Evolutionary conservation across 108 stramenopile genomes (phyloP), one percentile per base, ranked within the genome.

Genomic region (Fragilaria radians): DNA sequence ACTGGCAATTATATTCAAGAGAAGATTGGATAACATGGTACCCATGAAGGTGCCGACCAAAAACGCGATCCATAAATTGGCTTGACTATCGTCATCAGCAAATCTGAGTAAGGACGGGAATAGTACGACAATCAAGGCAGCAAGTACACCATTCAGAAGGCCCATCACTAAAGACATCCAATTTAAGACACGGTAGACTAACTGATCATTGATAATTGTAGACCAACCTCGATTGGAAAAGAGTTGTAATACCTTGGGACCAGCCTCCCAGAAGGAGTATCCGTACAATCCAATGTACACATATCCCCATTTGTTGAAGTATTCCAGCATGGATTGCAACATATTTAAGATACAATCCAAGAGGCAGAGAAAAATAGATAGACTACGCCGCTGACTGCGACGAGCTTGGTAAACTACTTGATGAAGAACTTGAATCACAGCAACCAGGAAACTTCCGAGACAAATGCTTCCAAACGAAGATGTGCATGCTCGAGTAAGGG

Each of bases 241-340:
- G 11, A 88, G 71, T 36, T 53, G 54, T 21, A 72, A 54, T 9
- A 82, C 83, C 17, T 80, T 71, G 26, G 65, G 73, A n/a, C 88
- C 89, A 21, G 86, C 80, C 21, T 76, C 67, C 34, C 74, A 28
- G 63, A 80, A 95, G 24, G 63, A 61, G 49, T 88, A 82, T 0
- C 88, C 91, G 67, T 95, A 86, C n/a, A 94, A 53, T 51, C 85
- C 90, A 46, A 80, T 74, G 32, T 82, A 86, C 1, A 83, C 62
- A 57, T 29, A 58, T 28, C 63, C 23, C 81, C 81, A 83, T 29
- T 66, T 46, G 63, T 82, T 82, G 76, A 83, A 60, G 70, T 79
- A 83, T 45, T 82, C 77, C 32, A 76, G 32, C 1, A 85, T 49
- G 0, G 28, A 25, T 54, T 80, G 76, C 30, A 83, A 32, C 9